Percentiles rank a stretch among this genome's conserved stretches.
Evolutionary conservation across 2,329 filamentous ascomycete species (phyloP).

Genomic region (Rosellinia necatrix): DNA sequence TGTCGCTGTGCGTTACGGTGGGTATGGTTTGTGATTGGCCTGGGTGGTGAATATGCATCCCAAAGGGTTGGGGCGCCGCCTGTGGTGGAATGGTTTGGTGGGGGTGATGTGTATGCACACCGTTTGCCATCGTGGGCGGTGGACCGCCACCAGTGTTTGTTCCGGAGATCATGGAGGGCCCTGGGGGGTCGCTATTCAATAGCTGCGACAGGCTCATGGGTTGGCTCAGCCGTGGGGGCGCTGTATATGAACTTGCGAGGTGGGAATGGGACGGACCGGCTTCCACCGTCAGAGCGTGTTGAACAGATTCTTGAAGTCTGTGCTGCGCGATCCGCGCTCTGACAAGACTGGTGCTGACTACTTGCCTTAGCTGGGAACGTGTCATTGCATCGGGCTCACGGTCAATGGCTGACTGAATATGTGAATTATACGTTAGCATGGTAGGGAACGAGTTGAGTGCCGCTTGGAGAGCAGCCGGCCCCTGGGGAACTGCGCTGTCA

Average conservation of each 20-base stretch:
- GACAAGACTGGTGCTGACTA: slow-evolving; percentile 53
- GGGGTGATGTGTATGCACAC: slow-evolving; percentile 11
- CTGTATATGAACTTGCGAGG: slow-evolving; percentile 4
- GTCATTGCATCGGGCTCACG: slow-evolving; percentile 53
- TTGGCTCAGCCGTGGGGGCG: slow-evolving; percentile 20
- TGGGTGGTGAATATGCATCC: slow-evolving; percentile 7
- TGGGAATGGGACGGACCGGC: slow-evolving; percentile 7
- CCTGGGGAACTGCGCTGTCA: slow-evolving; percentile 57
- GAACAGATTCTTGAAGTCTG: slow-evolving; percentile 36
- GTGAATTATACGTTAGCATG: slow-evolving; percentile 52
- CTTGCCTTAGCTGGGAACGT: slow-evolving; percentile 55
- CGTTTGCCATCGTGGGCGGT: slow-evolving; percentile 15
- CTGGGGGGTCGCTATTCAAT: slow-evolving; percentile 15
- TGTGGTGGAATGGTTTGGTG: slow-evolving; percentile 15
- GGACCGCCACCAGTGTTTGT: slow-evolving; percentile 3
- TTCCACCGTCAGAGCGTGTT: slow-evolving; percentile 29
- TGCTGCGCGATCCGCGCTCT: slow-evolving; percentile 52
- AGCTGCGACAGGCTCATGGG: slow-evolving; percentile 21
- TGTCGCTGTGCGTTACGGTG: slow-evolving; percentile 13
- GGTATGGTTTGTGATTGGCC: slow-evolving; percentile 2
- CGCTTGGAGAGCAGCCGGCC: slow-evolving; percentile 51
- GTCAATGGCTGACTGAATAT: slow-evolving; percentile 58
- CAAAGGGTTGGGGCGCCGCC: slow-evolving; percentile 1
- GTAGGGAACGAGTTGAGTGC: slow-evolving; percentile 53
- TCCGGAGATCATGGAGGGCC: slow-evolving; percentile 5